phyloP scores from a whole-genome alignment of 2,329 filamentous ascomycete species.

The Colletotrichum limetticola region DNA sequence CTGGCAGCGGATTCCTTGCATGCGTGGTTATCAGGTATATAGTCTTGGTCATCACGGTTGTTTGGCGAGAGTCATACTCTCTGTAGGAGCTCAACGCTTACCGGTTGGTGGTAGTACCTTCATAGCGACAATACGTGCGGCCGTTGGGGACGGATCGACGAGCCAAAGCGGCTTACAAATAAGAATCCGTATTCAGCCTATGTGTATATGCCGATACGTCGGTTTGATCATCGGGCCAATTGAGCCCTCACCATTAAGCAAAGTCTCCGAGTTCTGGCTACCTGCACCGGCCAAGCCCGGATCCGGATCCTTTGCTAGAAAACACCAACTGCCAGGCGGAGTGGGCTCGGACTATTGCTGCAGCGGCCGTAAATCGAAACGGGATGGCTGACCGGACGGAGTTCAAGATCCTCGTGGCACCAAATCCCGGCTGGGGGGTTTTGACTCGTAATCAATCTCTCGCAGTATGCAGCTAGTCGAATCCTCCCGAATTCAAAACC shows the following conservation, averaged over 20 bases:
- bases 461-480: background rate
- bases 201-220: background rate
- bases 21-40: background rate
- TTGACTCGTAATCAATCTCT: background rate
- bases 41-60: background rate
- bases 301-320: background rate
- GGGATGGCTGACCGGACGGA: background rate
- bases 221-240: background rate
- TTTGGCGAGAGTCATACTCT: background rate
- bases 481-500: background rate
- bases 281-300: background rate
- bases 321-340: background rate
- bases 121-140: too few species aligned
- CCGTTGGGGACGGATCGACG: too few species aligned
- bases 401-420: background rate
- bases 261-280: background rate
- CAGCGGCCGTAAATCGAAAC: background rate
- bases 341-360: background rate
- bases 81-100: background rate
- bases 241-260: background rate
- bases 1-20: background rate
- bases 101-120: background rate
- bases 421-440: background rate
- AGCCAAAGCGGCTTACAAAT: background rate
- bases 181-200: background rate